Conservation (phyloP, 1,284 basidiomycete genomes). For the Erythrobasidium hasegawianum region DNA sequence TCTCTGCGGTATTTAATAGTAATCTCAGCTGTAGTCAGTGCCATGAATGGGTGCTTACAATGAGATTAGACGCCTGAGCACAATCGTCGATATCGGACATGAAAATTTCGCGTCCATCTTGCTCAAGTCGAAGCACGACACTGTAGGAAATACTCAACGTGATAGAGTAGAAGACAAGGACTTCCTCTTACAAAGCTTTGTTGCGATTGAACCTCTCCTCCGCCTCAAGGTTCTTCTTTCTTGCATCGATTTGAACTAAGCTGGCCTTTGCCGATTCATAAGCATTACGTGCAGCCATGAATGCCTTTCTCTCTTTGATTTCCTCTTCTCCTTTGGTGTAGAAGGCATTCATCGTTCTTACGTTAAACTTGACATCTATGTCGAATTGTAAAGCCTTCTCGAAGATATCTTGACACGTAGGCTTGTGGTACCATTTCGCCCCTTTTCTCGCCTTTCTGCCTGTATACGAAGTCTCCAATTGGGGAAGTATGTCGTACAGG, state of each 20-base stretch:
- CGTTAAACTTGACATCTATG: not conserved
- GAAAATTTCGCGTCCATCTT: not conserved
- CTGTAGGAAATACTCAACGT: too few species aligned
- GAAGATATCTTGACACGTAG: not conserved
- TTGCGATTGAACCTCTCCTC: not conserved
- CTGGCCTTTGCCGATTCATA: not conserved
- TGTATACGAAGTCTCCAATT: not conserved
- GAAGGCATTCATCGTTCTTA: not conserved
- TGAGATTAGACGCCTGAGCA: not conserved
- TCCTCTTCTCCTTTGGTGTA: not conserved
- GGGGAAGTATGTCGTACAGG: not conserved
- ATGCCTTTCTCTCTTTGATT: not conserved
- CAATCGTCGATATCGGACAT: not conserved
- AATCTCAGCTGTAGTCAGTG: too few species aligned
- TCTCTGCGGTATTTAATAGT: not conserved
- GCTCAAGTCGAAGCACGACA: not conserved
- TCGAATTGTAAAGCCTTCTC: not conserved
- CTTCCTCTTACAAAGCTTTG: not conserved
- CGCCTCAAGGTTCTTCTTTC: not conserved
- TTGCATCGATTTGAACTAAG: not conserved
- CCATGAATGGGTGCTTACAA: not conserved
- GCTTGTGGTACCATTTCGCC: not conserved
- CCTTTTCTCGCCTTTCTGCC: not conserved
- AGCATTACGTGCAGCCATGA: not conserved
- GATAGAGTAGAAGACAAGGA: not conserved